Evolutionary conservation across 2,329 filamentous ascomycete species (phyloP), one percentile per base, ranked within the genome.

Genomic region (Rhynchosporium secalis): DNA sequence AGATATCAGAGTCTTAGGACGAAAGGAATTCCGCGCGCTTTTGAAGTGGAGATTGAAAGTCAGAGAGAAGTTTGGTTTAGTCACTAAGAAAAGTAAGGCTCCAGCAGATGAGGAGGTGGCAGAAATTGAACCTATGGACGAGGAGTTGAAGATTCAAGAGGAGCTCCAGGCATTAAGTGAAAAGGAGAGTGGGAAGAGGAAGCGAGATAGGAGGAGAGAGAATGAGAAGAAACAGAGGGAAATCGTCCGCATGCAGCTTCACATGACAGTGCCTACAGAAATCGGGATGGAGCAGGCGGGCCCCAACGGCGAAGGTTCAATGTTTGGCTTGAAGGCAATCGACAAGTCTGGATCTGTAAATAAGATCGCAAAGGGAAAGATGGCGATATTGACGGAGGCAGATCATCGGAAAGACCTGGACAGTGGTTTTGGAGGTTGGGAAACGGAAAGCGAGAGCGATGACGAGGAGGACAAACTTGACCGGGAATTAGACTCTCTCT

Each of bases 161-260:
- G 91, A 98, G 68, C 78, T 99, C 36, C 88, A 96, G 70, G 83
- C 83, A 3, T 80, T 98, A 72, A 90, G 90, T 68, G 92, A 98
- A 31, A 89, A 87, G 71, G 90, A 95, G 66, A 85, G 78, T 48
- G 76, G 88, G 28, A 87, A 87, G 70, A 94, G 87, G 76, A 96
- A 92, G 78, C 89, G 92, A 70, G 90, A 96, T 71, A 86, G 89
- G 69, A 84, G 93, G 67, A 90, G 84, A 70, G 92, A 96, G 64
- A 99, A 99, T 68, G 95, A 99, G 76, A 87, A 87, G 75, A 98
- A 96, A 77, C 91, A 95, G 70, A 95, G 91, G 70, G 95, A 98
- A 68, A 92, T 98, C 64, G 83, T 96, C n/a, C 87, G 95, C 40
- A 89, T 99, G 89, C 95, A 99, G 76, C 86, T 99, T 80, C 89